A percentile compares a stretch with the other conserved stretches of the same genome.
phyloP scores from a whole-genome alignment of 1,284 basidiomycete genomes.

The Anthracocystis walkeri region DNA sequence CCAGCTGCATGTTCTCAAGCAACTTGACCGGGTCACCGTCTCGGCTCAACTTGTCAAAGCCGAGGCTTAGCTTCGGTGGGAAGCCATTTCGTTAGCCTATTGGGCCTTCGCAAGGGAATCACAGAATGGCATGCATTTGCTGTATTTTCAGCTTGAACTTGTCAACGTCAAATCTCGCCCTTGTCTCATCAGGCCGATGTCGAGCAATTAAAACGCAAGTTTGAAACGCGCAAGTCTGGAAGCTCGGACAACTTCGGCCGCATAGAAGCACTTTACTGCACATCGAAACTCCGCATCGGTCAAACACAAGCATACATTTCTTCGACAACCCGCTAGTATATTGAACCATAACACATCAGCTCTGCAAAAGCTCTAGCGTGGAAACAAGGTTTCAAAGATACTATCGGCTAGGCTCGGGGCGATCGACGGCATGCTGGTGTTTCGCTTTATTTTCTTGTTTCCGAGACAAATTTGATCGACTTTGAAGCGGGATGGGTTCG shows the following conservation, averaged over 20 bases:
- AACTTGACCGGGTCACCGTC: not conserved
- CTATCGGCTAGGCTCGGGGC: too few species aligned
- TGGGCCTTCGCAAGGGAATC: not conserved
- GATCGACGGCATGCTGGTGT: too few species aligned
- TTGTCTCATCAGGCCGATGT: slow-evolving; percentile 1
- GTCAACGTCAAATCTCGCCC: not conserved
- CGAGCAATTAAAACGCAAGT: not conserved
- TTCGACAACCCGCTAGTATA: not conserved
- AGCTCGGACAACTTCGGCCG: slow-evolving; percentile 6
- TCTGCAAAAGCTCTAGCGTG: too few species aligned
- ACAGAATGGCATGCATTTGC: not conserved
- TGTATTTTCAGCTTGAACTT: not conserved
- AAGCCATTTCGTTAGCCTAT: not conserved
- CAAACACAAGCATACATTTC: not conserved
- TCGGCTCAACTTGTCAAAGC: not conserved
- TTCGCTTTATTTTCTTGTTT: too few species aligned
- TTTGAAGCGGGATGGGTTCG: too few species aligned
- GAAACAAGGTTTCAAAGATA: too few species aligned
- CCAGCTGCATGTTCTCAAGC: not conserved
- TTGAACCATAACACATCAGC: not conserved
- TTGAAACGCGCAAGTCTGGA: not conserved
- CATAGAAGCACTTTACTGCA: not conserved
- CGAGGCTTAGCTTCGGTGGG: not conserved
- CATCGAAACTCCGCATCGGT: slow-evolving; percentile 8
- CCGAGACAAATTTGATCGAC: too few species aligned